Conservation (phyloP, 2,329 filamentous ascomycete genomes). For the Orbilia quercus region DNA sequence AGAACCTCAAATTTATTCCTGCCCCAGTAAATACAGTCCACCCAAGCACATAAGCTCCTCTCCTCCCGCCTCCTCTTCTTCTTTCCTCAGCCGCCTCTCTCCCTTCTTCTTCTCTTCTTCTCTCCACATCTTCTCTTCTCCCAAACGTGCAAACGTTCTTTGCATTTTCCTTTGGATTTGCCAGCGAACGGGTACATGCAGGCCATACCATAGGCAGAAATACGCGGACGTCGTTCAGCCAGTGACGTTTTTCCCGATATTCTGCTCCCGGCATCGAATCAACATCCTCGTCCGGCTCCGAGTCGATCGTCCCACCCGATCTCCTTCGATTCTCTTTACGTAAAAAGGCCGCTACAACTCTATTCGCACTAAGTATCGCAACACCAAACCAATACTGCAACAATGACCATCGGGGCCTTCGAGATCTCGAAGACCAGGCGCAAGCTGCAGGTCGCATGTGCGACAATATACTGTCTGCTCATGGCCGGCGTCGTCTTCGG, state of each 20-base stretch:
- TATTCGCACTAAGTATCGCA: slow-evolving; percentile 15
- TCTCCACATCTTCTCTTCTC: slow-evolving; percentile 1
- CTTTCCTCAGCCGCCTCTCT: slow-evolving; percentile 9
- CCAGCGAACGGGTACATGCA: background rate
- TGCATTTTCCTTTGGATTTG: background rate
- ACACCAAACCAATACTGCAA: slow-evolving; percentile 32
- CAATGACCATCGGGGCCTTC: slow-evolving; percentile 62
- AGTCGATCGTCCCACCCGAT: slow-evolving; percentile 20
- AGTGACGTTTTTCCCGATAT: background rate
- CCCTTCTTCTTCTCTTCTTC: slow-evolving; percentile 7
- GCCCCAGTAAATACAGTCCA: background rate
- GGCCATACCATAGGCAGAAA: background rate
- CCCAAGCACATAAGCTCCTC: slow-evolving; percentile 1
- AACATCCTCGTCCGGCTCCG: background rate
- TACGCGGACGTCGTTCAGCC: background rate
- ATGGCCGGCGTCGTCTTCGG: slow-evolving; percentile 84
- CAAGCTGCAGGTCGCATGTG: slow-evolving; percentile 72
- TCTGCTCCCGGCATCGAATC: background rate
- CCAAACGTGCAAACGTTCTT: background rate
- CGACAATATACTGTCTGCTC: slow-evolving; percentile 78
- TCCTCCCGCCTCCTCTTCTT: slow-evolving; percentile 7
- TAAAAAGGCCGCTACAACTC: slow-evolving; percentile 13
- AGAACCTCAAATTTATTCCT: slow-evolving; percentile 25
- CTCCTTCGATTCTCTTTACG: slow-evolving; percentile 31
- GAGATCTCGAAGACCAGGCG: slow-evolving; percentile 63